Evolutionary conservation across 768 basidiomycete genomes (phyloP), one percentile per base, ranked within the genome.

Genomic region (Lanmaoa pseudosensibilis): DNA sequence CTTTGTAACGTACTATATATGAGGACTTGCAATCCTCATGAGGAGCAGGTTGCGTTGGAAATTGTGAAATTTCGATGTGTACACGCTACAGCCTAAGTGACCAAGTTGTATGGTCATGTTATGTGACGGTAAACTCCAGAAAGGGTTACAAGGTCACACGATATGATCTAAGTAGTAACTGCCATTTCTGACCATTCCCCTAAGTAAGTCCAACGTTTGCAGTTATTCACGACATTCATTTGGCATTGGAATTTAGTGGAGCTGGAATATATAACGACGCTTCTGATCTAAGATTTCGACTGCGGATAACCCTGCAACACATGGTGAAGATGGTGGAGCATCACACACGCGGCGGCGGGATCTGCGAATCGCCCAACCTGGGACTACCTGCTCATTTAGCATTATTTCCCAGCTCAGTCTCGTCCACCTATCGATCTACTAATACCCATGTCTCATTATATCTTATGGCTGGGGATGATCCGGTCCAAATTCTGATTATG

Each of bases 81-180:
- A 16, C 34, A 16, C 15, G 34, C 34, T 37, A 23, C 21, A 23
- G 6, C 40, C 43, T 11, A 6, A 12, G n/a, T 30, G 32, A 32
- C 18, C 4, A 57, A 37, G 27, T 46, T 59, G 60, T 63, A 15
- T 63, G 60, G 55, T 37, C 56, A 12, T 61, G 61, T 50, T 30
- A 7, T 30, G 27, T 30, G 27, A 9, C 27, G 7, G 27, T 30
- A 7, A 30, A 30, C 27, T 30, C 27, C 27, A 7, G 27, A 30
- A 30, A 27, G 3, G 7, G 27, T 27, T 27, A 7, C 27, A 27
- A 27, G 8, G 27, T 30, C 7, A 30, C 27, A 30, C 27, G 27
- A 30, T 30, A 30, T 7, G 27, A 30, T 30, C 27, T 30, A 7
- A 30, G 7, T 7, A 8, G 21, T 13, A 34, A 33, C 19, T 16